Evolutionary conservation across 257 asterid genomes (phyloP), one percentile per base, ranked within the genome.

Genomic region (Dorcoceras hygrometricum): DNA sequence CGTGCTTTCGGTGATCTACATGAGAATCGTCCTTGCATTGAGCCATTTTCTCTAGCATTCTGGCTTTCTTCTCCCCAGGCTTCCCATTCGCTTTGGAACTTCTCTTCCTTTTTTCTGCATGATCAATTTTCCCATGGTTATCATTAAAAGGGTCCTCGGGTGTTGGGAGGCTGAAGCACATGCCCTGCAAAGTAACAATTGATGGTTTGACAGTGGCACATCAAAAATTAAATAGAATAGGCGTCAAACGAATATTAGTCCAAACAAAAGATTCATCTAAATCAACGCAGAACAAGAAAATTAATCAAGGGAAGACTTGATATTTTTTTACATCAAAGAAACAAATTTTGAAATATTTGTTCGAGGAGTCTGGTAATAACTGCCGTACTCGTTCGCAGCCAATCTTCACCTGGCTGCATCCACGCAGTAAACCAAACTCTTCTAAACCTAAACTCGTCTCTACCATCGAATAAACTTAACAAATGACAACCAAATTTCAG

Each of bases 101-200:
- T 59, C 70, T 74, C 83, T 87, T 91, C 60, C 56, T 65, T 66
- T 89, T 82, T 57, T 61, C 73, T 3, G 43, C 34, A 26, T 46
- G 68, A 50, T 75, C 88, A 5, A 69, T 32, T 67, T 81, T 82
- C 23, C 84, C 87, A 57, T 56, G 72, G 63, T 68, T 77, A 20
- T 94, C 97, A 69, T 90, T 94, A 75, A 75, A 90, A 28, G 99
- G 97, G 74, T 94, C 89, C 65, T 87, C 96, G 5, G 74, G 76
- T 6, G 93, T 81, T 51, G 97, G 99, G 70, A 94, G 86, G 78
- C 89, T 90, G 78, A 73, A 94, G 77, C 97, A 94, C 99, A 94
- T 94, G 16, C 99, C 93, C 97, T 94, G 83, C 63, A 68, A 61
- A 32, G 65, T 48, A 66, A 25, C 48, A 23, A 59, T 46, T 18